Evolutionary conservation across 139 green algal genomes (phyloP), one percentile per base, ranked within the genome.

Genomic region (Chlamydomonas incerta): DNA sequence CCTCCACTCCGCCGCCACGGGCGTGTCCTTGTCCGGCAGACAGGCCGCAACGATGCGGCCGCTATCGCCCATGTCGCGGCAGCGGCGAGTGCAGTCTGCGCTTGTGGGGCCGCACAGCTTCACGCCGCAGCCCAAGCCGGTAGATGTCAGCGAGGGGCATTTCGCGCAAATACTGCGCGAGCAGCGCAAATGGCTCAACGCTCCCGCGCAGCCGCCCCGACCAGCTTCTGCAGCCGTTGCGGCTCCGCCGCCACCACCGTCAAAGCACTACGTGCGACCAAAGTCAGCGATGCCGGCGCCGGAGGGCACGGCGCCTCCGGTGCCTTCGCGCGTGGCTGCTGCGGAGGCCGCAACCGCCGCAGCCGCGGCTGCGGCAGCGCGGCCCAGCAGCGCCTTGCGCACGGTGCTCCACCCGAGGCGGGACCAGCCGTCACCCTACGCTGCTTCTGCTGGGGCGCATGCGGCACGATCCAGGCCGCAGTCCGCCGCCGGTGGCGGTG

Each of bases 181-280:
- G 47, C 79, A 75, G 47, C 79, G 79, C 33, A 67, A 52, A 23
- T 85, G 79, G 79, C 67, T 85, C 47, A 85, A 85, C 31, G 66
- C 21, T 1, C 79, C 79, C 21, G 79, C 31, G 52, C 65, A 85
- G 79, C 79, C 79, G 46, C 47, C 65, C 5, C 47, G 66, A 31
- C 79, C 66, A 4, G 4, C 57, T 0, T 76, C 66, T 5, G 66
- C 79, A 0, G 79, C 33, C 0, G 46, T 24, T 3, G 9, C 29
- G 4, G n/a, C 66, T 0, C 20, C n/a, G 18, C 63, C 65, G 46
- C 63, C 29, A 37, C 29, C 63, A 29, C 5, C 6, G 6, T 52
- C 62, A 0, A 28, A 50, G 31, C n/a, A 31, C 26, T 85, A 85
- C 79, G 21, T 24, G 0, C 79, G 79, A 33, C 79, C 79, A 1